These are phyloP conservation scores for Apiosordaria backusii DNA, from an alignment of 495 filamentous ascomycete genomes.

Conservation along the genomic window DNA sequence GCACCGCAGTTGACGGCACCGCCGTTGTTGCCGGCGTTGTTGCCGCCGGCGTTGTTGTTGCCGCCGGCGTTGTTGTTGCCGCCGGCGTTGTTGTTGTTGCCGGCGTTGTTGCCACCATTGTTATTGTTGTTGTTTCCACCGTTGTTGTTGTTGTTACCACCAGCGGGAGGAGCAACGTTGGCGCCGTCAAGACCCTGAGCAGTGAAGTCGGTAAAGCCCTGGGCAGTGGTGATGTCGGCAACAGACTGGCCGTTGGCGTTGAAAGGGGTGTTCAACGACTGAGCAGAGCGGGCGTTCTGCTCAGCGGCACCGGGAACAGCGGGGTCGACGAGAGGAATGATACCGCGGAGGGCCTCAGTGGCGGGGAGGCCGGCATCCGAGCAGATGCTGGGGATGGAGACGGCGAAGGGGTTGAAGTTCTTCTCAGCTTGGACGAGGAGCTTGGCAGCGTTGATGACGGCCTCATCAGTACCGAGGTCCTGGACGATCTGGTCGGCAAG, in stretches of 20 bases:
- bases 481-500: slow-evolving; percentile 57
- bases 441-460: slow-evolving; percentile 54
- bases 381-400: slow-evolving; percentile 54
- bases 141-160: slow-evolving; percentile 18
- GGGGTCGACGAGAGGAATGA: slow-evolving; percentile 59
- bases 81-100: slow-evolving; percentile 12
- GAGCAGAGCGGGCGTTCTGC: slow-evolving; percentile 52
- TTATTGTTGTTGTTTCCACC: slow-evolving; percentile 13
- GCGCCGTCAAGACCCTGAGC: slow-evolving; percentile 35
- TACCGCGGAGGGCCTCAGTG: slow-evolving; percentile 55
- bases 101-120: slow-evolving; percentile 6
- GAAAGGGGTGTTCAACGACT: slow-evolving; percentile 49
- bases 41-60: slow-evolving; percentile 3
- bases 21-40: slow-evolving; percentile 3
- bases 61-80: slow-evolving; percentile 8
- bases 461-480: slow-evolving; percentile 48
- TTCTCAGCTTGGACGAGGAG: slow-evolving; percentile 62
- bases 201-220: slow-evolving; percentile 58
- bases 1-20: slow-evolving; percentile 5
- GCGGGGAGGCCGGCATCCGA: slow-evolving; percentile 53
- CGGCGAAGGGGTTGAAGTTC: slow-evolving; percentile 62
- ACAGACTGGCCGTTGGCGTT: slow-evolving; percentile 51
- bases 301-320: slow-evolving; percentile 48
- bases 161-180: slow-evolving; percentile 21
- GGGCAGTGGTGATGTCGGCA: slow-evolving; percentile 49